Percentiles rank a stretch among this genome's conserved stretches.
These are phyloP conservation scores for Hyphochytrium catenoides DNA, from an alignment of 352 stramenopile species.

Conservation along the genomic window DNA sequence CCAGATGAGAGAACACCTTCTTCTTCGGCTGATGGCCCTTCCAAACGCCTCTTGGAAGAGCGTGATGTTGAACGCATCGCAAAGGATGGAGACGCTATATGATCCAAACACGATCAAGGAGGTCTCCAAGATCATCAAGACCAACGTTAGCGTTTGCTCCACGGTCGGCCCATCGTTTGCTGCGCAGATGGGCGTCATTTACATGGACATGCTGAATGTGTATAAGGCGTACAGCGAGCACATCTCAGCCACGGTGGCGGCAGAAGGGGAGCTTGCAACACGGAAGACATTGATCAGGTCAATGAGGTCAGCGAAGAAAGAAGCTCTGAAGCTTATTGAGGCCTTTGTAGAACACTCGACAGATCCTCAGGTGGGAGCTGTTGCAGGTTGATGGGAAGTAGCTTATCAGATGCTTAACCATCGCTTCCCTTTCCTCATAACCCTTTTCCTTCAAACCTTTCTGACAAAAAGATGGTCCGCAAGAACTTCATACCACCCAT, in stretches of 20 bases:
- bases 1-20: slow-evolving; percentile 63
- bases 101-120: slow-evolving; percentile 48
- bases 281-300: slow-evolving; percentile 72
- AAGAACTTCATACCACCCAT: slow-evolving; percentile 85
- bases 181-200: slow-evolving; percentile 90
- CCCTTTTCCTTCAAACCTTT: too few species aligned
- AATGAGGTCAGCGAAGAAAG: slow-evolving; percentile 89
- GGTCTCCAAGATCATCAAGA: slow-evolving; percentile 95
- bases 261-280: slow-evolving; percentile 77
- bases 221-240: slow-evolving; percentile 96
- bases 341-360: slow-evolving; percentile 81
- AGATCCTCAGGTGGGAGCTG: too few species aligned
- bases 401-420: too few species aligned
- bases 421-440: too few species aligned
- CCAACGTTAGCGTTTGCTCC: slow-evolving; percentile 87
- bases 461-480: slow-evolving; percentile 30
- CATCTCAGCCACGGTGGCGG: slow-evolving; percentile 66
- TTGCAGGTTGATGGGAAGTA: too few species aligned
- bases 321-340: slow-evolving; percentile 84
- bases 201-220: slow-evolving; percentile 95
- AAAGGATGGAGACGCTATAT: slow-evolving; percentile 50
- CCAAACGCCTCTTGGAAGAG: slow-evolving; percentile 73
- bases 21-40: slow-evolving; percentile 83
- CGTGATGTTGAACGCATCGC: slow-evolving; percentile 43
- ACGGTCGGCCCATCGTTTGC: slow-evolving; percentile 84